A percentile compares a stretch with the other conserved stretches of the same genome.
Evolutionary conservation across 179 eudicot genomes (phyloP).

Genomic region (Patellifolia procumbens): DNA sequence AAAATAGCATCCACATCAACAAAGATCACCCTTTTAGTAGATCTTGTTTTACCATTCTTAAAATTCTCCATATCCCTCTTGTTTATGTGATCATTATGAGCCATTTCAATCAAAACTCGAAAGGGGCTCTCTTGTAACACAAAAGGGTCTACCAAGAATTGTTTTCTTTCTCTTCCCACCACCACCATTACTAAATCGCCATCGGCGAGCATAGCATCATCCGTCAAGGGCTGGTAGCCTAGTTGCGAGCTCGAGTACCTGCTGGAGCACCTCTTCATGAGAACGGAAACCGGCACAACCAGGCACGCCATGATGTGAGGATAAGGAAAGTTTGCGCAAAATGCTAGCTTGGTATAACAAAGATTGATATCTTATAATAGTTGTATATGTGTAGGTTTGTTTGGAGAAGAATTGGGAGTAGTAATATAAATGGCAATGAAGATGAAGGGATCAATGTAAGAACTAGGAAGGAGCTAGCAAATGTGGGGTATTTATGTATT

Average conservation of each 20-base stretch:
- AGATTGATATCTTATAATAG: neutral
- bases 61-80: constrained; percentile 15
- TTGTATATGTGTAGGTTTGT: neutral
- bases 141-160: constrained; percentile 59
- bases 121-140: constrained; percentile 59
- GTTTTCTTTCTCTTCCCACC: constrained; percentile 68
- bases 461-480: constrained; percentile 17
- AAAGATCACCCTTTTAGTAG: constrained; percentile 40
- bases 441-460: constrained; percentile 22
- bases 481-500: constrained; percentile 20
- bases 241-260: constrained; percentile 28
- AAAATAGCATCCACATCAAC: constrained; percentile 76
- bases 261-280: constrained; percentile 43
- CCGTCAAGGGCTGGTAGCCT: constrained; percentile 43
- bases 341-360: no score
- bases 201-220: constrained; percentile 21
- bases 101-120: constrained; percentile 54
- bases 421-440: neutral
- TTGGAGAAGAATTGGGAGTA: neutral
- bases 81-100: constrained; percentile 13
- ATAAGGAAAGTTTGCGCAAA: no score
- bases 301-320: constrained; percentile 59
- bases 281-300: constrained; percentile 43
- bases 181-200: constrained; percentile 55
- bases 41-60: neutral